Conservation (phyloP, 352 stramenopile species). For the Phytophthora pseudosyringae region DNA sequence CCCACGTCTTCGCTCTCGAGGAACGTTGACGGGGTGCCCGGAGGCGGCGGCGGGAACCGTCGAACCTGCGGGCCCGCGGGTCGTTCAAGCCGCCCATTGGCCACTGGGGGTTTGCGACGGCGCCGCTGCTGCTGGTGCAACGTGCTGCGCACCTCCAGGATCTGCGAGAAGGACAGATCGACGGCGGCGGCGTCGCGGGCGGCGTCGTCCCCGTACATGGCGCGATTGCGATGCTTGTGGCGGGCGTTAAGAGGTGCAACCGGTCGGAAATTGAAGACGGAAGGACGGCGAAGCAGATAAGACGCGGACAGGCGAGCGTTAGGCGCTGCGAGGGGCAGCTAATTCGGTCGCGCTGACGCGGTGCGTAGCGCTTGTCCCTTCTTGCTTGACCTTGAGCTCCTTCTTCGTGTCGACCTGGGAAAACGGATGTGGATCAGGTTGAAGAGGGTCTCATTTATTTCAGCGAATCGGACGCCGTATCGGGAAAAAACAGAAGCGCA, state of each 20-base stretch:
- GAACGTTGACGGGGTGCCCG: conserved; percentile 17
- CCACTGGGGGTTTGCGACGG: conserved; percentile 26
- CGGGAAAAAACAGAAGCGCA: too few species aligned
- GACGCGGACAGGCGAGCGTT: conserved; percentile 8
- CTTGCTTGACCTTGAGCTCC: conserved; percentile 1
- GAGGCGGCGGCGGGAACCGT: conserved; percentile 19
- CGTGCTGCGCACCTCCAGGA: conserved; percentile 71
- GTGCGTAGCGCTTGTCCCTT: not conserved
- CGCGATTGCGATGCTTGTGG: conserved; percentile 12
- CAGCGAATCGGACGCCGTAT: conserved; percentile 6
- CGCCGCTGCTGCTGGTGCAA: conserved; percentile 52
- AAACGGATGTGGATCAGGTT: conserved; percentile 24
- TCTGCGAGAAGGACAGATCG: conserved; percentile 86
- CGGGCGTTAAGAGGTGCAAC: not conserved
- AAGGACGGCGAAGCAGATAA: conserved; percentile 6
- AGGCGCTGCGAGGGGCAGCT: not conserved
- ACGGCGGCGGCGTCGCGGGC: conserved; percentile 40
- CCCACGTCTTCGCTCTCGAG: conserved; percentile 20
- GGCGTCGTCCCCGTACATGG: conserved; percentile 54
- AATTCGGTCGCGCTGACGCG: conserved; percentile 11
- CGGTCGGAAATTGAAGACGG: not conserved
- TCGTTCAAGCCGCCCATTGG: not conserved
- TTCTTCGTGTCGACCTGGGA: conserved; percentile 16
- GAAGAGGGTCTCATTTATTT: conserved; percentile 19
- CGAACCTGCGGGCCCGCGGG: conserved; percentile 9